Evolutionary conservation across 352 stramenopile genomes (phyloP), one percentile per base, ranked within the genome.

Genomic region (Halophytophthora polymorphica): DNA sequence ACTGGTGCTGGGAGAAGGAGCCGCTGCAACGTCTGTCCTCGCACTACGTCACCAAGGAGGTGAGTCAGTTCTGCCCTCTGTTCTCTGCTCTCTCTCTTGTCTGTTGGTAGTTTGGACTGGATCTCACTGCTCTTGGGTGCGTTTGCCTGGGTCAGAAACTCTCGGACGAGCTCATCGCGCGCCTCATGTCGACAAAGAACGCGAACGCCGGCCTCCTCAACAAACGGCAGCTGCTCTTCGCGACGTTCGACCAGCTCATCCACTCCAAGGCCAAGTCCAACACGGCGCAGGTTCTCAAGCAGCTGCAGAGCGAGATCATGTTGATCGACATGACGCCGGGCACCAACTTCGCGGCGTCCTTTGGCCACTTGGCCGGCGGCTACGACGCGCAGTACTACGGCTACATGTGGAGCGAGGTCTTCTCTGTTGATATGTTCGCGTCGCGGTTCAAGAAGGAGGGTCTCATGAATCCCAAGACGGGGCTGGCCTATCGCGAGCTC

Each of bases 351-450:
- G 72, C 88, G 2, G 81, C 66, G 10, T 90, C 79, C 13, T 95
- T 96, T 52, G 78, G 78, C 13, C 87, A 96, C 68, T 61, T 96
- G 53, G 81, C 69, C 11, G 76, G 78, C 23, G 78, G 76, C 53
- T 91, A 89, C 54, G 77, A 91, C 40, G 77, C 81, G 3, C 73
- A 90, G 69, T 90, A 90, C 61, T 93, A 89, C 46, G 87, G 85
- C 46, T 96, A 96, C 75, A 80, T 96, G 73, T 96, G 87, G 85
- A 93, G 83, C 48, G 83, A 95, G 52, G 85, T 95, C 12, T 84
- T 93, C 38, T 93, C 83, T 53, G 87, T 90, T 58, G 87, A 95
- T 57, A 95, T 96, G 87, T 96, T 96, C 62, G 66, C 81, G 40
- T 87, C 79, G 57, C 73, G 82, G 21, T 95, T 96, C 71, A 82